phyloP scores from a whole-genome alignment of 345 rosid genomes.

The Conringia planisiliqua region DNA sequence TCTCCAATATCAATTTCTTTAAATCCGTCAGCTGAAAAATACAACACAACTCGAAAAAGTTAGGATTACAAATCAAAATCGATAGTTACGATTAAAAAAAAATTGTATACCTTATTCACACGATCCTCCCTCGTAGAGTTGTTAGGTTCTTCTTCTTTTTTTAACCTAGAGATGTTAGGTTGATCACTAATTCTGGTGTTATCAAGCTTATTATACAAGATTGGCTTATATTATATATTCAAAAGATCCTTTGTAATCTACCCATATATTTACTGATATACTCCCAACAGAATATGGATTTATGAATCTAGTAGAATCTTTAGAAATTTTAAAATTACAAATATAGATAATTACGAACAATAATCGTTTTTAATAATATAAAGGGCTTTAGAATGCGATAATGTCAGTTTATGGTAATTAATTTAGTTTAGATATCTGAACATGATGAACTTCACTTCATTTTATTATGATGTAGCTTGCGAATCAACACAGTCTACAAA shows the following conservation, averaged over 20 bases:
- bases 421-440: no score
- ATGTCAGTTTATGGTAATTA: neutral
- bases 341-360: neutral
- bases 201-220: neutral
- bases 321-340: no score
- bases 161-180: no score
- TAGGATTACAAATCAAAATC: neutral
- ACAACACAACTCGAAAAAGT: neutral
- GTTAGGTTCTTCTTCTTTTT: neutral
- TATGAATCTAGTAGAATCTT: neutral
- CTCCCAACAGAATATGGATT: neutral
- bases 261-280: neutral
- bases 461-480: slow-evolving; percentile 19
- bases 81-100: neutral
- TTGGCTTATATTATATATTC: neutral
- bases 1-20: slow-evolving; percentile 1
- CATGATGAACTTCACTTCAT: neutral
- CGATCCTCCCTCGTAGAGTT: slow-evolving; percentile 10
- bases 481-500: slow-evolving; percentile 5
- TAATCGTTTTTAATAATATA: neutral
- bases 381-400: neutral
- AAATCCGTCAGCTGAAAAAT: neutral
- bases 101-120: neutral
- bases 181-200: neutral
- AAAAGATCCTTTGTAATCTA: neutral